Conservation (phyloP, 2,329 filamentous ascomycete genomes). For the Chrysoporthe cubensis region DNA sequence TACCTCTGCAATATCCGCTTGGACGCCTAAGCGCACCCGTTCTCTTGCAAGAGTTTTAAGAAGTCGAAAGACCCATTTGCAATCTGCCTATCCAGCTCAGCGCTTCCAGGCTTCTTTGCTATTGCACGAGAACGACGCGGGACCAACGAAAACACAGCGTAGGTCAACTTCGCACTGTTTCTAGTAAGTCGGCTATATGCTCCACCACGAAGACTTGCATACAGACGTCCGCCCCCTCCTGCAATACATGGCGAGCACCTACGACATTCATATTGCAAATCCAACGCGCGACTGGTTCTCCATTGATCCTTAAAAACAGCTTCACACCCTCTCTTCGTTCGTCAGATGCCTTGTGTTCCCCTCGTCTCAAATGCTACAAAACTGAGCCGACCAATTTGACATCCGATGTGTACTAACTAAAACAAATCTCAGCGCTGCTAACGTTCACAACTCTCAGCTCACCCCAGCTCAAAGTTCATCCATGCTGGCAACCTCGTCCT, state of each 20-base stretch:
- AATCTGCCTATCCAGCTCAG: too few relatives aligned
- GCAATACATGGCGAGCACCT: not conserved
- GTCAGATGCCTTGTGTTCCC: not conserved
- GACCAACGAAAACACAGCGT: not conserved
- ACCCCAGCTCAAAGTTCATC: not conserved
- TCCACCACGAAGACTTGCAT: conserved; percentile 13
- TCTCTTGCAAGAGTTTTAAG: not conserved
- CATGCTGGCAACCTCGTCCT: conserved; percentile 15
- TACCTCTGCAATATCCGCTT: not conserved
- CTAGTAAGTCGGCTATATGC: conserved; percentile 20
- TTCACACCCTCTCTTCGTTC: not conserved
- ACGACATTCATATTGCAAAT: conserved; percentile 12
- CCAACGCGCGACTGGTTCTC: not conserved
- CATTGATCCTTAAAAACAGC: not conserved
- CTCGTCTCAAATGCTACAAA: not conserved
- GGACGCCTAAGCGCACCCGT: too few relatives aligned
- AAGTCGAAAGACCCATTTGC: not conserved
- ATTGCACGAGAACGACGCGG: too few relatives aligned
- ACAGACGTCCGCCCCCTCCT: not conserved
- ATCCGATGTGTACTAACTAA: not conserved
- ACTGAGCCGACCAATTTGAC: not conserved
- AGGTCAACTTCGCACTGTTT: not conserved
- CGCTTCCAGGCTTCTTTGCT: not conserved
- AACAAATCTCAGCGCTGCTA: not conserved
- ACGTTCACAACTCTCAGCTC: not conserved